Percentiles rank a stretch among this genome's conserved stretches.
Evolutionary conservation across 306 rosid genomes (phyloP).

Genomic region (Quercus rubra): DNA sequence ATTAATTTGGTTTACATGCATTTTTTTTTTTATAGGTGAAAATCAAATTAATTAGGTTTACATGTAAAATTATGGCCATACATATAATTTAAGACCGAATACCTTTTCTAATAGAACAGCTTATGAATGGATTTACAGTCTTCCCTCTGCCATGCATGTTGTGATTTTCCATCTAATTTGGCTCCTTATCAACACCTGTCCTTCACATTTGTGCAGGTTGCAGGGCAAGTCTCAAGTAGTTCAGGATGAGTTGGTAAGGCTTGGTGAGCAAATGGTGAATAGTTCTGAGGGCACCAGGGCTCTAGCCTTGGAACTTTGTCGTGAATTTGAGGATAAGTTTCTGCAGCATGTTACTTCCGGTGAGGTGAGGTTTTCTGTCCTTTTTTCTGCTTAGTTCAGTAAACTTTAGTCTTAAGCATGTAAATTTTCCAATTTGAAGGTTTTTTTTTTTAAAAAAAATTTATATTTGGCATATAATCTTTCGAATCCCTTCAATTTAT

Average conservation of each 20-base stretch:
- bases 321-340: constrained; percentile 97
- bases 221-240: constrained; percentile 94
- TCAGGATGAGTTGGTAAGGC: constrained; percentile 93
- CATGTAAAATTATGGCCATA: background rate
- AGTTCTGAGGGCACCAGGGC: constrained; percentile 95
- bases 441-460: background rate
- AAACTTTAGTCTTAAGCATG: background rate
- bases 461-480: too few species aligned
- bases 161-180: background rate
- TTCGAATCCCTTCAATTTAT: background rate
- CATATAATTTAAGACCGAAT: background rate
- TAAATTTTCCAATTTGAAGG: background rate
- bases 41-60: background rate
- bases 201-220: constrained; percentile 50
- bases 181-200: constrained; percentile 1
- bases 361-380: constrained; percentile 60
- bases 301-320: constrained; percentile 97
- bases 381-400: background rate
- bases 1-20: background rate
- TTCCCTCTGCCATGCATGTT: background rate
- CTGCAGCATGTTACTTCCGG: constrained; percentile 84
- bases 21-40: too few species aligned
- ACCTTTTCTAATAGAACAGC: background rate
- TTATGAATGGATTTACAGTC: background rate
- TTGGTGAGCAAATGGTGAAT: constrained; percentile 90